Base-by-base conservation (phyloP, 2,329 filamentous ascomycete species). In the Colletotrichum tamarilloi region DNA sequence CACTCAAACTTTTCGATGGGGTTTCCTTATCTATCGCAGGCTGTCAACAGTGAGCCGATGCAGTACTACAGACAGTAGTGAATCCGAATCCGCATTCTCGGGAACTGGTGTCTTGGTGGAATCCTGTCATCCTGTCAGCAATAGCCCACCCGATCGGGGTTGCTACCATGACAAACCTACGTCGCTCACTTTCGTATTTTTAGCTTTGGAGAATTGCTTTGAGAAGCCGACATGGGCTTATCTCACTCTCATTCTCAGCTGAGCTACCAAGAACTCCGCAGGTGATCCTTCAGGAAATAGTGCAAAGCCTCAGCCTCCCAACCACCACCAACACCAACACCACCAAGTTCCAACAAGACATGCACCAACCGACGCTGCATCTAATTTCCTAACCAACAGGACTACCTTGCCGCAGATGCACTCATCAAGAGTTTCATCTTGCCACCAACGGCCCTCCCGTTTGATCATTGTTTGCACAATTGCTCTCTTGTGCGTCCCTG, bases 91-190 rank as follows among this genome's bases (percentile, higher is more conserved):
- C 3, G 42, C 19, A 49, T 8, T 19, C 42, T 49, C 42, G 42
- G 42, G 19, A 49, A 49, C 11, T 49, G 7, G 32, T 12, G 32
- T 35, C 32, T 35, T 42, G 38, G 49, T 26, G 22, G 16, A 57
- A 59, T 68, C 68, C 68, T 68, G 52, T 68, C 71, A 73, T 67
- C 71, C 11, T 56, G 66, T 68, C 66, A 68, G 66, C 57, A 30
- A n/a, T 14, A 19, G 42, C 42, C n/a, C 24, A 7, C 32, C 62
- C 66, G 19, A 56, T 56, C 24, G 28, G 57, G 56, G 9, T 55
- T 30, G n/a, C 55, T n/a, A 55, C 49, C 60, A 49, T 65, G 67
- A 66, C 71, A 66, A 66, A 58, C 5, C 56, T 30, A 16, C 19
- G 7, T 49, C 19, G 6, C 16, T 62, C 30, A 60, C 32, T 35